These are phyloP conservation scores for Venturia asperata DNA, from an alignment of 2,329 filamentous ascomycete genomes.

Conservation along the genomic window DNA sequence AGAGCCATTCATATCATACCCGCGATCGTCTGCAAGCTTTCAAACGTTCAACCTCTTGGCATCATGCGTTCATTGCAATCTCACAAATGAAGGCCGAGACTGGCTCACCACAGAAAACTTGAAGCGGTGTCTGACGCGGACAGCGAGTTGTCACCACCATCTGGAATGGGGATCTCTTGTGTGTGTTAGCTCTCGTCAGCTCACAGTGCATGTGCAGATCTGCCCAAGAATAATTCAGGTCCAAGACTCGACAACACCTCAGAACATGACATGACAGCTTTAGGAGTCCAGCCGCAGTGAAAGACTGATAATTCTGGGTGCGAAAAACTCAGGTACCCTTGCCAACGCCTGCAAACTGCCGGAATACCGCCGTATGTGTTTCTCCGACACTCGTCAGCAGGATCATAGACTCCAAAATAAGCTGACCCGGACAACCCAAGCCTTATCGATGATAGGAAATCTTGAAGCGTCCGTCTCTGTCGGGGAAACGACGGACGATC, in stretches of 20 bases:
- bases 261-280: too few relatives aligned
- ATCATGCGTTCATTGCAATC: not conserved
- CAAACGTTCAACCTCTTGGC: conserved; percentile 5
- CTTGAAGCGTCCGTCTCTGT: not conserved
- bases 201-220: not conserved
- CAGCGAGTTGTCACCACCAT: not conserved
- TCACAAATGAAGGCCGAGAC: not conserved
- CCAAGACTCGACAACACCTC: not conserved
- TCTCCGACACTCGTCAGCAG: not conserved
- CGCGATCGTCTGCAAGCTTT: not conserved
- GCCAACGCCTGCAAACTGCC: not conserved
- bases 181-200: not conserved
- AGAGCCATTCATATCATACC: not conserved
- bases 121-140: not conserved
- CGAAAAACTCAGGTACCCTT: not conserved
- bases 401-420: not conserved
- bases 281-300: not conserved
- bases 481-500: not conserved
- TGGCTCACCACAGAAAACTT: not conserved
- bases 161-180: too few relatives aligned
- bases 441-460: not conserved
- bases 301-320: too few relatives aligned
- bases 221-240: not conserved
- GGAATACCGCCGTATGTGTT: not conserved
- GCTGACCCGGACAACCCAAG: not conserved